Base-by-base conservation (phyloP, 2,329 filamentous ascomycete species). In the Claviceps humidiphila region DNA sequence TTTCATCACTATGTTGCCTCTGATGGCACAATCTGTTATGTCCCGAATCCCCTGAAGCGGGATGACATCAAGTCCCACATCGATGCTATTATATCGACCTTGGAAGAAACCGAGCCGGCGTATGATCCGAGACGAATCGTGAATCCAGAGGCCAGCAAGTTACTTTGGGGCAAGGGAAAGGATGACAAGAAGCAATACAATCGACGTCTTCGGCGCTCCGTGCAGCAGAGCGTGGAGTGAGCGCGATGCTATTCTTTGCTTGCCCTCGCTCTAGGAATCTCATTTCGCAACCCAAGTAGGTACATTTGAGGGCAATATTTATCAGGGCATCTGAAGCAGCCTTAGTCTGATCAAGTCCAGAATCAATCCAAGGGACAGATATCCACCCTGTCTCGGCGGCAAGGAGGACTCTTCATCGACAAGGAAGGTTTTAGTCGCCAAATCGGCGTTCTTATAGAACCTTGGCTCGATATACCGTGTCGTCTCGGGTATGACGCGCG, bases 71-170 rank as follows among this genome's bases (percentile, higher is more conserved):
- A 79, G 55, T 81, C 83, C 3, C 91, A 97, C 59, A 83, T 98
- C 44, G 84, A 94, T 52, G 86, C 85, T 4, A 85, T 97, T 52
- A 80, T 96, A 56, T 76, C 78, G 6, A 78, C 84, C 1, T 74
- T 97, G n/a, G 89, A 96, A 63, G 90, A 97, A 52, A 88, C 94
- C 55, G 77, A 81, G 2, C 88, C 90, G 0, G 84, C 86, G 0
- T 97, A 95, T 63, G 93, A 98, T 63, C 93, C 93, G 1, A 79
- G 91, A 46, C 90, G 87, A 11, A 78, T 89, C 37, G 88, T 97
- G 40, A 85, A 95, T 57, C 85, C 83, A 0, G 90, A 95, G 61
- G 89, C 90, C 2, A 84, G 86, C 42, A 87, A 83, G 66, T 72
- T 97, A 46, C 93, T 85, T 63, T 98, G 93, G 91, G 89, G 89